Evolutionary conservation across 2,329 filamentous ascomycete species (phyloP), one percentile per base, ranked within the genome.

Genomic region (Trichoderma sp.): DNA sequence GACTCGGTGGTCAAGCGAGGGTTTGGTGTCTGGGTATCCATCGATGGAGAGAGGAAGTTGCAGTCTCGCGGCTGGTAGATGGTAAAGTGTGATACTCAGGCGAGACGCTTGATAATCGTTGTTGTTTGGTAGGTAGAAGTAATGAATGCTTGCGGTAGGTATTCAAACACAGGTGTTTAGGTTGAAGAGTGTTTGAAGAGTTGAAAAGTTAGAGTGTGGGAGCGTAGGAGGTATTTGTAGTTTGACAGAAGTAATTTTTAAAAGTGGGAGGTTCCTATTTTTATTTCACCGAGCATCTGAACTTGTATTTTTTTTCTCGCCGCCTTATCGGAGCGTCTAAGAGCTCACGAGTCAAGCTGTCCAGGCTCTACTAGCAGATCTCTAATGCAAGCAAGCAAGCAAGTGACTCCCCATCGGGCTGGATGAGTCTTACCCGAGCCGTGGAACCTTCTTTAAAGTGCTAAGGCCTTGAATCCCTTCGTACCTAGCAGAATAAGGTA

Each of bases 191-290:
- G 59, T 29, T 24, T 24, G 21, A 3, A n/a, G 50, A 29, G 29
- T 38, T 16, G 60, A 56, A 56, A 60, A 56, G 41, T 50, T 21
- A 31, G 60, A 73, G 60, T 2, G 60, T 73, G 41, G 45, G 71
- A 73, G 60, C 3, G 60, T 73, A 29, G 31, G 16, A 72, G 21
- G 60, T 73, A 73, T 64, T 72, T 72, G 71, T 73, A 73, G 71
- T n/a, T 56, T 16, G 41, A 33, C 29, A 65, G 45, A 38, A 21
- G 21, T 56, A 24, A 35, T 9, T 64, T 72, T 64, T 21, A n/a
- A 35, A 16, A 45, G 59, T 53, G 29, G 71, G 60, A 64, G 50
- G 38, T 53, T 64, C 60, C 59, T 65, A 27, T 38, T 65, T 64
- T 73, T 41, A 64, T 45, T 31, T 45, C n/a, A 41, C 50, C 50